Evolutionary conservation across 768 basidiomycete genomes (phyloP), one percentile per base, ranked within the genome.

Genomic region (Boletus tomentosulus): DNA sequence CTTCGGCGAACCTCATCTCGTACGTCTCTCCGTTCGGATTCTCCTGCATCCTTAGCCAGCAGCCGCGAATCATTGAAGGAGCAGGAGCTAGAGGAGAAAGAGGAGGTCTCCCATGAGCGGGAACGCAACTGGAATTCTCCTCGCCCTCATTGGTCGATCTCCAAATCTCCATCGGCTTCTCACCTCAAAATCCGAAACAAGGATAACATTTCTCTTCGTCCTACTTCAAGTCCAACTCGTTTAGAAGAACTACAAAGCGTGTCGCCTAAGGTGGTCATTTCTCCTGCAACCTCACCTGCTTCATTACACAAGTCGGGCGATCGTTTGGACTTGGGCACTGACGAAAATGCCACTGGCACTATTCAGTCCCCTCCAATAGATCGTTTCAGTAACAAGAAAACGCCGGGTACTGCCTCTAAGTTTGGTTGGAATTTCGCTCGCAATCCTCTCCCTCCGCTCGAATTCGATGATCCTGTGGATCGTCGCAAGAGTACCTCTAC

Each of bases 121-220:
- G 85, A 87, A 67, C 74, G 82, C 46, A 87, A 87, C 60, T 87
- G 85, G 86, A 83, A 85, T 65, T 78, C 84, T 8, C 82, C 81
- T n/a, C 78, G 75, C 35, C 84, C 82, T 7, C 76, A 73, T 48
- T 85, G 84, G 84, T 64, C 69, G 19, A 57, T 60, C 22, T 50
- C 65, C 27, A 63, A 57, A 51, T 61, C 66, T 7, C 57, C 68
- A 12, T 45, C 63, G 12, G 1, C 52, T 34, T 51, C 60, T 47
- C 53, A 46, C 28, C 44, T 39, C 19, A 55, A 43, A 37, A 15
- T 6, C 45, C 53, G 53, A 28, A 56, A 34, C 33, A 50, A 50
- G 34, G 49, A 33, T 19, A 42, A 28, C 7, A 28, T 41, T 33
- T 38, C 63, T 7, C 53, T 65, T 37, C 67, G 59, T 46, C 41